Percentiles rank a stretch among this genome's conserved stretches.
These are phyloP conservation scores for Epipyxis sp. DNA, from an alignment of 108 stramenopile genomes.

Conservation along the genomic window DNA sequence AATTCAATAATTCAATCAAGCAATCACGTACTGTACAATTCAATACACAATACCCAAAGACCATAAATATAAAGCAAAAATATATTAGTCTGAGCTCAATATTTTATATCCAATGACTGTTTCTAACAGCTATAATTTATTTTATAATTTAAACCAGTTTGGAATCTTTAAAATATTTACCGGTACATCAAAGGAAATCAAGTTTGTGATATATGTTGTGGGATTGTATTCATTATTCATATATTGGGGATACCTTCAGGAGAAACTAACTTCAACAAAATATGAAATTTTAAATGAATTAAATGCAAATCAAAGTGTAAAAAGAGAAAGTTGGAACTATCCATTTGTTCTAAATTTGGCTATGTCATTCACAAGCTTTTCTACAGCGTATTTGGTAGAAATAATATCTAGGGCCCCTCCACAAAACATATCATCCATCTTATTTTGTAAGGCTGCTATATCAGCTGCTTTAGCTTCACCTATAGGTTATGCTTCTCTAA, in stretches of 20 bases:
- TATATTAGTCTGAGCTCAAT: neutral
- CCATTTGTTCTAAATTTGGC: slow-evolving; percentile 5
- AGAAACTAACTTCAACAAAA: neutral
- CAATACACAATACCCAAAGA: too few relatives aligned
- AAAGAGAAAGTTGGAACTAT: slow-evolving; percentile 5
- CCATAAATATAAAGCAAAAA: neutral
- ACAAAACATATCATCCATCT: neutral
- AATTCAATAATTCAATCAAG: too few relatives aligned
- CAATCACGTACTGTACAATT: too few relatives aligned
- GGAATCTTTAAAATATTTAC: neutral
- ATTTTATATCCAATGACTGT: neutral
- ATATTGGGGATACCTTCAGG: slow-evolving; percentile 26
- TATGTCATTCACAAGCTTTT: neutral
- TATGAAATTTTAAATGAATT: neutral
- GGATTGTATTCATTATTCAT: slow-evolving; percentile 13
- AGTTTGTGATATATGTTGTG: slow-evolving; percentile 10
- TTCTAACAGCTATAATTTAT: neutral
- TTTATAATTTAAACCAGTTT: neutral
- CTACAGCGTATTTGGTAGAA: neutral
- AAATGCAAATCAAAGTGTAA: neutral
- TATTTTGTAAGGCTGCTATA: slow-evolving; percentile 25
- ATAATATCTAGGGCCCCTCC: neutral
- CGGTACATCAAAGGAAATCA: neutral
- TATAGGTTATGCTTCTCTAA: slow-evolving; percentile 20
- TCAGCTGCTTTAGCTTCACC: slow-evolving; percentile 21